phyloP scores from a whole-genome alignment of 306 rosid species.

The Prunus davidiana region DNA sequence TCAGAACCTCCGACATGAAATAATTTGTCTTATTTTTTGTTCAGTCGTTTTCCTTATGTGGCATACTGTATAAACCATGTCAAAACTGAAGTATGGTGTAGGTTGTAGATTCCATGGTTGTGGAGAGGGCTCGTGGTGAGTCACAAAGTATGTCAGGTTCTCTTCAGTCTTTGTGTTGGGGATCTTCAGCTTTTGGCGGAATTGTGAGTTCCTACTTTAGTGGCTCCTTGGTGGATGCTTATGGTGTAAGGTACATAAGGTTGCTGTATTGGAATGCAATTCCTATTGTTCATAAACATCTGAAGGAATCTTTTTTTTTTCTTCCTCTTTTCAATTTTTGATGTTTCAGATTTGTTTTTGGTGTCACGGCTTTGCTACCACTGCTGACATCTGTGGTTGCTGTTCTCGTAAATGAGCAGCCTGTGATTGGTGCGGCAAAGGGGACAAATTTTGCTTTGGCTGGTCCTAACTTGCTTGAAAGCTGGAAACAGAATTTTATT shows the following conservation, averaged over 20 bases:
- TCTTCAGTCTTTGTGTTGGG: slow-evolving; percentile 99
- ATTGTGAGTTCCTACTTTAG: slow-evolving; percentile 95
- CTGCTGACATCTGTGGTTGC: slow-evolving; percentile 91
- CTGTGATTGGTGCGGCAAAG: slow-evolving; percentile 38
- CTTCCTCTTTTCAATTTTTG: not conserved
- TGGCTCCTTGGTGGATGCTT: slow-evolving; percentile 75
- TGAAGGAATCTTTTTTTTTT: not conserved
- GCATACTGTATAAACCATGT: not conserved
- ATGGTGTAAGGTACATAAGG: slow-evolving; percentile 79
- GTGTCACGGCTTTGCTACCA: slow-evolving; percentile 86
- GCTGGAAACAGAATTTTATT: slow-evolving; percentile 62
- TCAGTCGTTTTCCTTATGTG: not conserved
- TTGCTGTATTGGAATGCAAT: slow-evolving; percentile 14
- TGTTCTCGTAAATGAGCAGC: slow-evolving; percentile 85
- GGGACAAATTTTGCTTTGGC: slow-evolving; percentile 40
- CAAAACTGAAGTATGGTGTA: slow-evolving; percentile 42
- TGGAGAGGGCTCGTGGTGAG: slow-evolving; percentile 99
- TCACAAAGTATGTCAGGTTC: slow-evolving; percentile 97
- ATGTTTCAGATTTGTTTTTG: slow-evolving; percentile 89
- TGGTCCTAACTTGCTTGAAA: slow-evolving; percentile 48
- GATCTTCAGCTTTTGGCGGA: slow-evolving; percentile 97
- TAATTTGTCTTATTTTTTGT: not conserved
- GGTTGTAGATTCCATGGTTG: slow-evolving; percentile 99
- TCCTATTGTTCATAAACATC: slow-evolving; percentile 9
- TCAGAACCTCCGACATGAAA: not conserved